Evolutionary conservation across 2,329 filamentous ascomycete species (phyloP), one percentile per base, ranked within the genome.

Genomic region (Talaromyces atroroseus): DNA sequence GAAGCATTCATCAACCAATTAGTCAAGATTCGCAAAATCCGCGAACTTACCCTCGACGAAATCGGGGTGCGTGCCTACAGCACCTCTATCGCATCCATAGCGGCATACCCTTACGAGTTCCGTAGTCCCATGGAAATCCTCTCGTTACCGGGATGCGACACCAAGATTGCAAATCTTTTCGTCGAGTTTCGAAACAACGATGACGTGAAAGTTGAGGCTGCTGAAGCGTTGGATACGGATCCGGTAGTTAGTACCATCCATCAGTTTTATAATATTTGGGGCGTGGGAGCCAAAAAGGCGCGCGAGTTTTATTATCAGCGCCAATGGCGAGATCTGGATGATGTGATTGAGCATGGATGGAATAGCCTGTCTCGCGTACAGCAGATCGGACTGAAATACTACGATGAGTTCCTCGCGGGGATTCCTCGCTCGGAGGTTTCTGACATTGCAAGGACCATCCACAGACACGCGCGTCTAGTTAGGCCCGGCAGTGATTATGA

Each of bases 351-450:
- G 65, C 81, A 85, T 64, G 91, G 89, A 11, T 97, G 92, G 92
- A 69, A 77, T 20, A 78, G 71, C 0, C 77, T 97, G 1, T 87
- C 80, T 0, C 84, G 91, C 12, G 88, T 90, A 1, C 92, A 96
- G 71, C 91, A 97, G 68, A 95, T 97, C 55, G 92, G 94, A 0
- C 78, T 96, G 46, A 97, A 97, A 68, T 96, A 86, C 72, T 96
- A 95, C 68, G 88, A 95, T 34, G 92, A 97, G 61, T 88, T 99
- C 55, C 75, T 82, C 47, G 72, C 80, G 16, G 84, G 82, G 14
- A 89, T 97, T 4, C 81, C 89, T 0, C 82, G 91, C 1, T 57
- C 66, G 0, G 91, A 97, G 69, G 88, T 90, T 0, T 85, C 90
- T 62, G 65, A 68, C 0, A 95, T 96, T 53, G 83, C 82, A 0